Percentiles rank a stretch among this genome's conserved stretches.
These are phyloP conservation scores for Vigna trinervia DNA, from an alignment of 306 rosid genomes.

Conservation along the genomic window DNA sequence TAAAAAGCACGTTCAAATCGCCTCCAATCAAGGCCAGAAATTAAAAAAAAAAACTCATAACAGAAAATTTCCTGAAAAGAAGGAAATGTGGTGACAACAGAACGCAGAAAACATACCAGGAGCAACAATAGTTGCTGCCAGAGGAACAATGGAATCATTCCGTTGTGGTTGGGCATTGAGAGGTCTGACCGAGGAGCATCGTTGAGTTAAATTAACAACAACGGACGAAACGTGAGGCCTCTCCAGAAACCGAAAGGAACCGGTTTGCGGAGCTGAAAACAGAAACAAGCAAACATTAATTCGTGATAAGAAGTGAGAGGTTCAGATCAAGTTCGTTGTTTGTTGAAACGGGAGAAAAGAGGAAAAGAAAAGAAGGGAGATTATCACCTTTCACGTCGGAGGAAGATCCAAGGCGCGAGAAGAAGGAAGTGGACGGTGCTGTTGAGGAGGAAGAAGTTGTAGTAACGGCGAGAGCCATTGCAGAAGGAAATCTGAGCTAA, in stretches of 20 bases:
- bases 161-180: slow-evolving; percentile 61
- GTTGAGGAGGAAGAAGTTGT: slow-evolving; percentile 65
- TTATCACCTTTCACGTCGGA: slow-evolving; percentile 63
- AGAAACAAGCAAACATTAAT: background rate
- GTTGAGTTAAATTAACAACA: slow-evolving; percentile 46
- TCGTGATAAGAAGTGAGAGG: background rate
- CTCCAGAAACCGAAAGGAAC: slow-evolving; percentile 53
- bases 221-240: slow-evolving; percentile 40
- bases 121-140: slow-evolving; percentile 61
- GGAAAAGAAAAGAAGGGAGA: background rate
- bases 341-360: background rate
- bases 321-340: background rate
- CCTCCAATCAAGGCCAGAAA: background rate
- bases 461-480: slow-evolving; percentile 74
- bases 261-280: slow-evolving; percentile 64
- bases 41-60: background rate
- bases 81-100: background rate
- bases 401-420: slow-evolving; percentile 53
- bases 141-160: slow-evolving; percentile 64
- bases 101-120: slow-evolving; percentile 55
- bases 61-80: background rate
- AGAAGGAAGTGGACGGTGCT: slow-evolving; percentile 50
- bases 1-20: slow-evolving; percentile 25
- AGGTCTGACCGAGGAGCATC: slow-evolving; percentile 54
- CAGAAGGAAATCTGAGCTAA: slow-evolving; percentile 9